Evolutionary conservation across 2,329 filamentous ascomycete species (phyloP), one percentile per base, ranked within the genome.

Genomic region (Botryotinia narcissicola): DNA sequence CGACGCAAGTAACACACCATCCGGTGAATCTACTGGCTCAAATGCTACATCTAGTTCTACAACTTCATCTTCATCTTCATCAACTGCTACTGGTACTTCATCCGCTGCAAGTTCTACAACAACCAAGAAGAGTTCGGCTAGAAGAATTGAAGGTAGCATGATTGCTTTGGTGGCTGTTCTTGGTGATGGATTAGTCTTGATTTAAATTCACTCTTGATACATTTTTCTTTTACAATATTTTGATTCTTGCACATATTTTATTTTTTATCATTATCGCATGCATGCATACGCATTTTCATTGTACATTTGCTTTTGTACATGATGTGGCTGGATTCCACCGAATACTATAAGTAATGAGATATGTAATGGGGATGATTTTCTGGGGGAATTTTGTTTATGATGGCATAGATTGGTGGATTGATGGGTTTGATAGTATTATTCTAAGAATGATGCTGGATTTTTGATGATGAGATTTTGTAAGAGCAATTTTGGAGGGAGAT

Each of bases 1-100:
- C 66, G 86, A 86, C 73, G 81, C 86, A 75, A 85, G 84, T 80
- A 91, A 92, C 78, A 82, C 82, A 29, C 89, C 89, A 25, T 74
- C 73, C 16, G 74, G 74, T 6, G 64, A 74, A 48, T 75, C 60
- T 1, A 73, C 71, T 14, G 71, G 71, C 4, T 29, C 64, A 42
- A 54, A 70, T 9, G n/a, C 57, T n/a, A 62, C 54, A 46, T 59
- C 63, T 4, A 29, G 57, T 16, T 46, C 64, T 1, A 37, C 71
- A 22, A 40, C 60, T 16, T 8, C 63, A 10, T 10, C 64, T 51
- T 40, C 46, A 68, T 29, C 71, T 51, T 40, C 46, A 68, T 29
- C 71, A 16, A 82, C 82, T 29, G 89, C 89, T 7, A 73, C 71
- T 35, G 74, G 73, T 3, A 71, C 74, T 46, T 74, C 64, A 3